phyloP scores from a whole-genome alignment of 2,329 filamentous ascomycete species.

The Lachnellula hyalina region DNA sequence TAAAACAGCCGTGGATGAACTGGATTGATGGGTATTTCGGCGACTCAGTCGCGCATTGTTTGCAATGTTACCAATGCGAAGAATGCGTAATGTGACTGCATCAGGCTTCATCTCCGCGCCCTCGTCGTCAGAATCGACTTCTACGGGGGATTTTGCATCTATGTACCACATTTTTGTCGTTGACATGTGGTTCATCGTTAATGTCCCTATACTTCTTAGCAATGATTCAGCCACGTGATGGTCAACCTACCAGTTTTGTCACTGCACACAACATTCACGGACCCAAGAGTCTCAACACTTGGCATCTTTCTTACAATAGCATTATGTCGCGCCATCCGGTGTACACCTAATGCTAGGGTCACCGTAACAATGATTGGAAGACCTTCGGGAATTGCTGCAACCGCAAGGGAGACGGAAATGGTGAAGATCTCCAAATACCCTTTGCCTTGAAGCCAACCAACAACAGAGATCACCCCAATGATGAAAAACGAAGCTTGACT shows the following conservation, averaged over 20 bases:
- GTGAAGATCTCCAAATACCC: conserved; percentile 91
- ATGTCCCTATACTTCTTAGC: conserved; percentile 55
- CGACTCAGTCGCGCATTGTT: conserved; percentile 85
- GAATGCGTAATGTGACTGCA: conserved; percentile 69
- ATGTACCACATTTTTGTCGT: conserved; percentile 96
- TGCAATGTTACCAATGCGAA: conserved; percentile 92
- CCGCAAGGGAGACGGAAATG: conserved; percentile 92
- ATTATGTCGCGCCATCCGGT: conserved; percentile 92
- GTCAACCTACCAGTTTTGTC: conserved; percentile 75
- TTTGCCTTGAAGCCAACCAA: conserved; percentile 87
- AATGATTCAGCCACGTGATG: conserved; percentile 1
- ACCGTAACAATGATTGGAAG: conserved; percentile 98
- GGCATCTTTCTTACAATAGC: conserved; percentile 94
- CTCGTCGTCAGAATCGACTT: conserved; percentile 49
- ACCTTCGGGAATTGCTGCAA: conserved; percentile 93
- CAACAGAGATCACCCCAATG: conserved; percentile 85
- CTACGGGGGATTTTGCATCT: conserved; percentile 49
- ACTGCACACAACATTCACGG: conserved; percentile 99
- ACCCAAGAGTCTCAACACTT: conserved; percentile 94
- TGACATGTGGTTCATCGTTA: conserved; percentile 98
- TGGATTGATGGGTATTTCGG: conserved; percentile 63
- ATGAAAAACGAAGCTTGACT: conserved; percentile 96
- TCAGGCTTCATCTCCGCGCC: conserved; percentile 56
- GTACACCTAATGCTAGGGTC: conserved; percentile 86
- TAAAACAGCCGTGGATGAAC: conserved; percentile 71